These are phyloP conservation scores for Triticum monococcum DNA, from an alignment of 176 grass and related monocot genomes.

Conservation along the genomic window DNA sequence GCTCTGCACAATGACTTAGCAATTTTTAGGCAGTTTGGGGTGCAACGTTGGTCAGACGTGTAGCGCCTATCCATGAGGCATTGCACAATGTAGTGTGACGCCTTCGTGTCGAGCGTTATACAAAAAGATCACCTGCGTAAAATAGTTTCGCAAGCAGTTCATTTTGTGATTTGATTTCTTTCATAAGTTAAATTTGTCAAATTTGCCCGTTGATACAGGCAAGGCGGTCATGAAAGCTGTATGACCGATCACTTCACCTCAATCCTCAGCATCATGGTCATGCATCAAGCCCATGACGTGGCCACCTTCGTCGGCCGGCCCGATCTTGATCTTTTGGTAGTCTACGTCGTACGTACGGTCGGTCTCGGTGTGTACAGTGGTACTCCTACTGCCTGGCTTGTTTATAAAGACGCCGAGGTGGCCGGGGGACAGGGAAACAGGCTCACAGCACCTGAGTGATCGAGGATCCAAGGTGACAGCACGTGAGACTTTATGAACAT, in stretches of 20 bases:
- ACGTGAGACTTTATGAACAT: background rate
- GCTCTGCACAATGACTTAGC: no score
- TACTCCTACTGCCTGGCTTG: background rate
- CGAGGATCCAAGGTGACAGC: background rate
- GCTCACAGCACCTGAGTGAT: background rate
- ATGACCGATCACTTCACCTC: conserved; percentile 10
- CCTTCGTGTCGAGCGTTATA: no score
- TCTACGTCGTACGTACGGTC: background rate
- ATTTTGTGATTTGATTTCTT: no score
- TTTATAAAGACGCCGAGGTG: background rate
- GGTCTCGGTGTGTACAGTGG: background rate
- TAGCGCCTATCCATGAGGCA: no score
- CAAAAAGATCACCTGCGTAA: no score
- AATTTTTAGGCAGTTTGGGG: no score
- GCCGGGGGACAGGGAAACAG: background rate
- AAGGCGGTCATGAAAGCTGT: conserved; percentile 2
- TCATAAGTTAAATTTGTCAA: no score
- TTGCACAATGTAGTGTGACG: no score
- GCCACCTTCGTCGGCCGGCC: background rate
- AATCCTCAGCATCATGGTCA: background rate
- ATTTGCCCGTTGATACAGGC: background rate
- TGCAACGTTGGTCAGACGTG: no score
- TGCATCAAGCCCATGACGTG: conserved; percentile 5
- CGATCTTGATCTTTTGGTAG: background rate
- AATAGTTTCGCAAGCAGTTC: no score